Percentiles rank a stretch among this genome's conserved stretches.
Conservation (phyloP, 108 stramenopile species). For the Seminavis robusta region DNA sequence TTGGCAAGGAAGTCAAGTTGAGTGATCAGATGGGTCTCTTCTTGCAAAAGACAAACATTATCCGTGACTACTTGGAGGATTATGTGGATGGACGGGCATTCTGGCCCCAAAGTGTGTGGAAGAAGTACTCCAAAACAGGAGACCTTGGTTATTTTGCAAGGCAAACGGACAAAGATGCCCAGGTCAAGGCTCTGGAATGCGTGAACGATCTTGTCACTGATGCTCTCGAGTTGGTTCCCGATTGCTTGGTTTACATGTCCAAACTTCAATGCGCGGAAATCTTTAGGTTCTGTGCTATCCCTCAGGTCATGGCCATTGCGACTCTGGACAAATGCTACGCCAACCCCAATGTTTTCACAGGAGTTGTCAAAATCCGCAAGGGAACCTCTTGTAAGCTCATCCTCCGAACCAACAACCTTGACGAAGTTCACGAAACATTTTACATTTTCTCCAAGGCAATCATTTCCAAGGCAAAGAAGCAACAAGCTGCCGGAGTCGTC, state of each 20-base stretch:
- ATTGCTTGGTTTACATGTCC: constrained; percentile 91
- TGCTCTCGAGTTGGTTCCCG: constrained; percentile 92
- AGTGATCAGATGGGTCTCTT: constrained; percentile 98
- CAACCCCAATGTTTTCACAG: constrained; percentile 94
- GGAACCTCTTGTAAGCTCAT: constrained; percentile 82
- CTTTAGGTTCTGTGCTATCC: constrained; percentile 98
- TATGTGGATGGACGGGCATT: constrained; percentile 98
- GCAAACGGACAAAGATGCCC: constrained; percentile 46
- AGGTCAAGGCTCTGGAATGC: constrained; percentile 58
- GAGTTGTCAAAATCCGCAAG: constrained; percentile 96
- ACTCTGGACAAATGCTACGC: constrained; percentile 93
- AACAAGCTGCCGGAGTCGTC: constrained; percentile 36
- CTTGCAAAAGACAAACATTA: constrained; percentile 99
- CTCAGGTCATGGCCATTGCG: constrained; percentile 99
- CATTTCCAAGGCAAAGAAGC: constrained; percentile 38
- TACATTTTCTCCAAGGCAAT: constrained; percentile 55
- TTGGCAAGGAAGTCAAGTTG: constrained; percentile 64
- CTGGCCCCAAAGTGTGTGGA: constrained; percentile 97
- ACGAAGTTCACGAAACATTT: constrained; percentile 78
- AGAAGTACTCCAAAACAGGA: constrained; percentile 69
- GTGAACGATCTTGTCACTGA: constrained; percentile 97
- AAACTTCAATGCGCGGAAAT: constrained; percentile 82
- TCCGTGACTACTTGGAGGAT: constrained; percentile 99
- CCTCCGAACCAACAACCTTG: constrained; percentile 58
- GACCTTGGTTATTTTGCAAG: constrained; percentile 87